phyloP scores from a whole-genome alignment of 1,284 basidiomycete species.

The Naganishia liquefaciens region DNA sequence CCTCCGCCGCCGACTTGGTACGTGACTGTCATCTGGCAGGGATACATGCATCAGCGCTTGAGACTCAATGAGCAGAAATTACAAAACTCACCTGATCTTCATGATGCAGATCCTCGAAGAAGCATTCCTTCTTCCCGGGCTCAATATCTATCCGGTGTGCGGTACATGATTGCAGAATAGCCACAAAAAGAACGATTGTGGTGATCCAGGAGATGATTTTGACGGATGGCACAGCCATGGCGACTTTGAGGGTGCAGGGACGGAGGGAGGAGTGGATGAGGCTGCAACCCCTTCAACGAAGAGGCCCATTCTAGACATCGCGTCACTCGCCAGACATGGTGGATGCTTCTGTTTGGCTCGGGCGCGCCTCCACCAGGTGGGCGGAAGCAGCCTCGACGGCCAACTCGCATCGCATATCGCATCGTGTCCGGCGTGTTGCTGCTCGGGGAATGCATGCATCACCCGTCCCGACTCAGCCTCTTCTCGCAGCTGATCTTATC shows the following conservation, averaged over 20 bases:
- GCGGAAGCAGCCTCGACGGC: background rate
- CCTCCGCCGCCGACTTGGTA: constrained; percentile 98
- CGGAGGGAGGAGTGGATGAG: background rate
- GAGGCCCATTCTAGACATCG: background rate
- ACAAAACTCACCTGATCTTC: constrained; percentile 76
- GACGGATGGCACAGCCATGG: constrained; percentile 6
- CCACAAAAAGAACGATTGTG: constrained; percentile 35
- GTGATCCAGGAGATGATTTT: background rate
- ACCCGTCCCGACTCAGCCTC: too few species aligned
- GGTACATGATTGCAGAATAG: constrained; percentile 16
- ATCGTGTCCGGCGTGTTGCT: background rate
- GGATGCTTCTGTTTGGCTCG: background rate
- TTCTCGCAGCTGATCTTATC: background rate
- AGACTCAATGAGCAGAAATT: background rate
- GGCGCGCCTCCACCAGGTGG: constrained; percentile 2
- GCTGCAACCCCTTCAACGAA: background rate
- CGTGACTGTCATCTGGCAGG: constrained; percentile 89
- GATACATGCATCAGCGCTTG: background rate
- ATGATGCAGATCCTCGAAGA: constrained; percentile 93
- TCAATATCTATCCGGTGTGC: constrained; percentile 61
- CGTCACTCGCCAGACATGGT: background rate
- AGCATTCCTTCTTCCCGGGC: constrained; percentile 88
- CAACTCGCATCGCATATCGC: background rate
- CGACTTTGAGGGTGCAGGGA: background rate
- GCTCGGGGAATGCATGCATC: too few species aligned